Evolutionary conservation across 2,329 filamentous ascomycete species (phyloP).

Genomic region (Exophiala mesophila): DNA sequence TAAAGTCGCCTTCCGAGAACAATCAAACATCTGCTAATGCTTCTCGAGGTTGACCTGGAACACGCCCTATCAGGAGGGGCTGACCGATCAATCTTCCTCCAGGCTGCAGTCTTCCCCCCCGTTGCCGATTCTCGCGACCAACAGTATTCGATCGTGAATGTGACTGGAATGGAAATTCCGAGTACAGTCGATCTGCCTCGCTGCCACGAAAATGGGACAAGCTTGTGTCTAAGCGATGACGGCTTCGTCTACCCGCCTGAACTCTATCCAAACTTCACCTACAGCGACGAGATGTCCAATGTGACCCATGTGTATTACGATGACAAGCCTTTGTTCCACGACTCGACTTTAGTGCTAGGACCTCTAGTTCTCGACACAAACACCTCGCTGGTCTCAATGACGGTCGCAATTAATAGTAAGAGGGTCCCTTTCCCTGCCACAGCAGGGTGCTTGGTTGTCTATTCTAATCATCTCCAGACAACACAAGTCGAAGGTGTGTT

Average conservation of each 20-base stretch:
- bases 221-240: conserved; percentile 56
- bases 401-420: conserved; percentile 61
- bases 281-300: conserved; percentile 37
- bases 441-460: neutral
- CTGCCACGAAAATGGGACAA: conserved; percentile 51
- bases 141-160: conserved; percentile 53
- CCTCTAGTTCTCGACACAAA: conserved; percentile 67
- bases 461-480: conserved; percentile 26
- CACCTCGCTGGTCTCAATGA: conserved; percentile 73
- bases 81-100: conserved; percentile 54
- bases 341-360: conserved; percentile 63
- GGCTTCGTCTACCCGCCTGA: conserved; percentile 62
- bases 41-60: conserved; percentile 51
- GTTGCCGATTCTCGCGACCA: conserved; percentile 54
- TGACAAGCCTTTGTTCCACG: conserved; percentile 38
- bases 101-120: conserved; percentile 65
- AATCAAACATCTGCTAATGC: conserved; percentile 1
- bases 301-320: conserved; percentile 35
- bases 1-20: neutral
- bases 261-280: conserved; percentile 75
- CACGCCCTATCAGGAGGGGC: conserved; percentile 56
- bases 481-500: conserved; percentile 48
- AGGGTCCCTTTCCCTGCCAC: neutral
- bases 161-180: conserved; percentile 49
- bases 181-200: conserved; percentile 56